Evolutionary conservation across 148 eudicot species (phyloP), one percentile per base, ranked within the genome.

Genomic region (Camellia granthamiana): DNA sequence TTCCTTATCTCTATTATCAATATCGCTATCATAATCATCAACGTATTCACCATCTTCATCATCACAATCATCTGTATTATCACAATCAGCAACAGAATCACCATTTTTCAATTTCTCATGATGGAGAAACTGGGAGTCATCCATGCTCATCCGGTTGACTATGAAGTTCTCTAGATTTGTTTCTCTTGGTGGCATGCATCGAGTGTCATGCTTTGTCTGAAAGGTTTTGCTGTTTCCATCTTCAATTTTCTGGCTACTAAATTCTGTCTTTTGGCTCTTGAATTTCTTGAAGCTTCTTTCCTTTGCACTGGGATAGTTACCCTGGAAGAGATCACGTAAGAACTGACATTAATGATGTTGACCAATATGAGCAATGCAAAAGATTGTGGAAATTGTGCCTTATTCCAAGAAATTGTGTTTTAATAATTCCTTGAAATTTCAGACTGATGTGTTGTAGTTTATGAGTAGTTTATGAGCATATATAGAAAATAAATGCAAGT

Each of bases 71-170:
- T 82, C 79, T 63, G 86, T 80, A 8, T 76, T 83, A 76, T 70
- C 78, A 64, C 68, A 71, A 15, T 78, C 74, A 23, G 64, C 46
- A 7, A 68, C 71, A 44, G 80, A 76, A n/a, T 76, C 78, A 19
- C 46, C 47, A 19, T 85, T 78, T 41, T 71, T 82, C 23, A 61
- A 55, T 16, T 72, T 82, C 9, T 78, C 75, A 5, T 56, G 12
- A 72, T 49, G 71, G 19, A 59, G 19, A 49, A 47, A 54, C 62
- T 56, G 63, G 5, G 58, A 73, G 18, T 77, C 81, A 56, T 82
- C 81, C 61, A 72, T 76, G 67, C 76, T 78, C 83, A 82, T 82
- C 87, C 83, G 82, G n/a, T 79, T 82, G 43, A 85, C 81, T 10
- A 78, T 65, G 30, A 72, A 23, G 14, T 82, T 76, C 41, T 79